Conservation (phyloP, 768 basidiomycete genomes). For the Ramaria rubella region DNA sequence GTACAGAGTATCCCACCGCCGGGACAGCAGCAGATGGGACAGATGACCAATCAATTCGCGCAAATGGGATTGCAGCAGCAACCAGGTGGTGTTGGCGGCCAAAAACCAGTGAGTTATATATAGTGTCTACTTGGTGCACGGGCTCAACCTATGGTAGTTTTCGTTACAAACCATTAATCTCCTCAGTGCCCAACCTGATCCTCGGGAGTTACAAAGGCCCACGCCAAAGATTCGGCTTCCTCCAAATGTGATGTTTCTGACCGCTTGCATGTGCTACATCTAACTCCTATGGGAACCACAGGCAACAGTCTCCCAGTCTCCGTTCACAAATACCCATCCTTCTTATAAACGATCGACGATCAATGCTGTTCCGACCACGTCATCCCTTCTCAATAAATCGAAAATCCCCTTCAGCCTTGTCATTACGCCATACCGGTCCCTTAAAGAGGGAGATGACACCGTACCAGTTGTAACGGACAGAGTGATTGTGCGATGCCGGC, state of each 20-base stretch:
- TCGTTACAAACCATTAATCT: slow-evolving; percentile 85
- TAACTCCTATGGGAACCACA: slow-evolving; percentile 7
- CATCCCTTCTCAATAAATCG: slow-evolving; percentile 78
- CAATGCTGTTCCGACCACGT: slow-evolving; percentile 88
- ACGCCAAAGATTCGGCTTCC: slow-evolving; percentile 91
- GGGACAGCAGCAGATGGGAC: slow-evolving; percentile 40
- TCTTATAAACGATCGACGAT: slow-evolving; percentile 90
- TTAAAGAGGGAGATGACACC: slow-evolving; percentile 74
- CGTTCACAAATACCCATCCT: slow-evolving; percentile 75
- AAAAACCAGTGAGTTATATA: slow-evolving; percentile 40
- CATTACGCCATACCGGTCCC: slow-evolving; percentile 82
- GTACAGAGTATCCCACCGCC: slow-evolving; percentile 33
- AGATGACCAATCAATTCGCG: slow-evolving; percentile 77
- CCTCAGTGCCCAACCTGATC: slow-evolving; percentile 88
- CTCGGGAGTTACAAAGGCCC: slow-evolving; percentile 68
- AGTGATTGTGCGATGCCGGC: slow-evolving; percentile 90
- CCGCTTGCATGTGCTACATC: neutral
- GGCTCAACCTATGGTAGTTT: slow-evolving; percentile 35
- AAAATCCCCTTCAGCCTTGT: slow-evolving; percentile 88
- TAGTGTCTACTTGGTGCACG: neutral
- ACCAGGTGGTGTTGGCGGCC: slow-evolving; percentile 37
- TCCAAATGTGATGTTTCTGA: slow-evolving; percentile 45
- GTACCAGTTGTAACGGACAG: slow-evolving; percentile 89
- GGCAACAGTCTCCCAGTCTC: slow-evolving; percentile 71
- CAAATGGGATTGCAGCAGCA: slow-evolving; percentile 81